Evolutionary conservation across 805 yeast species (phyloP).

Genomic region (Metschnikowia vanudenii): DNA sequence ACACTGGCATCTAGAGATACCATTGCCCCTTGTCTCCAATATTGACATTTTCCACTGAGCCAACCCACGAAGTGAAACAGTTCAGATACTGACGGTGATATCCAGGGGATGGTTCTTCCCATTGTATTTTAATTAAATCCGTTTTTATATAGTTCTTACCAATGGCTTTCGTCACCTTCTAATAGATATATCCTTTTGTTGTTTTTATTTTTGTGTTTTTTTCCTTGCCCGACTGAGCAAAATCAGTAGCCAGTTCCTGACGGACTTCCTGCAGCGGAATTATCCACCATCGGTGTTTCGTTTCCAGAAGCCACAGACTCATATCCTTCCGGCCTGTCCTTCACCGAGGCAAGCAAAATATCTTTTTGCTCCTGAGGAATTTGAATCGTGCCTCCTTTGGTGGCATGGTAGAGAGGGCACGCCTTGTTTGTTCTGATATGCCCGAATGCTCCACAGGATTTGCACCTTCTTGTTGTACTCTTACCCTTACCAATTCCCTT

Average conservation of each 20-base stretch:
- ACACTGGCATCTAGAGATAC: neutral
- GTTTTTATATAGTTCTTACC: neutral
- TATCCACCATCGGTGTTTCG: constrained; percentile 7
- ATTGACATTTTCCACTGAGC: too few relatives aligned
- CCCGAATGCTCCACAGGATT: constrained; percentile 93
- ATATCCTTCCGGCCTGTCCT: constrained; percentile 12
- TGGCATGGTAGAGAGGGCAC: constrained; percentile 74
- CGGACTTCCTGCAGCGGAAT: constrained; percentile 10
- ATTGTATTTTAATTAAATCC: neutral
- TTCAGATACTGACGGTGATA: neutral
- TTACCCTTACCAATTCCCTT: constrained; percentile 73
- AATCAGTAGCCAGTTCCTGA: neutral
- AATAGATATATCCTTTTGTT: neutral
- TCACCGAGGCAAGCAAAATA: constrained; percentile 18
- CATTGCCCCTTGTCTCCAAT: too few relatives aligned
- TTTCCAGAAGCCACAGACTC: constrained; percentile 6
- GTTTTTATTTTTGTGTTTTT: neutral
- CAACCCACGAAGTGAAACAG: neutral
- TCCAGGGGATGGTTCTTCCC: neutral
- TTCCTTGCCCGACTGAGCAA: neutral
- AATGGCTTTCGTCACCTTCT: neutral
- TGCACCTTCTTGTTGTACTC: constrained; percentile 78
- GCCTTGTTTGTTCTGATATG: constrained; percentile 90
- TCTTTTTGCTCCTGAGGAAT: constrained; percentile 22
- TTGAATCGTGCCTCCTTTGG: constrained; percentile 30